Conservation (phyloP, 257 asterid genomes). For the Anisodus acutangulus region DNA sequence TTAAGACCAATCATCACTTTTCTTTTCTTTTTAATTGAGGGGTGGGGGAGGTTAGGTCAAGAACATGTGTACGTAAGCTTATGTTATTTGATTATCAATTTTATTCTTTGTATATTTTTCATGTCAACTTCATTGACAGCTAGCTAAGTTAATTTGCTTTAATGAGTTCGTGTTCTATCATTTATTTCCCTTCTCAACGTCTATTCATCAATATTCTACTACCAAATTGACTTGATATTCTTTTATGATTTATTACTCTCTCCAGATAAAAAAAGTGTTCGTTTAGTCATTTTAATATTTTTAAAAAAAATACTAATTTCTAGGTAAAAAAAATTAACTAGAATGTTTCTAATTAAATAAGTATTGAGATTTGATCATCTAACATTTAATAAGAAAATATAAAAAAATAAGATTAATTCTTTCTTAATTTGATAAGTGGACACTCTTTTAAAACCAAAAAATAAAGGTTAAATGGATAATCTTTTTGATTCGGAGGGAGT, state of each 20-base stretch:
- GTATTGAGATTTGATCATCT: too few relatives aligned
- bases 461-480: too few relatives aligned
- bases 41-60: not conserved
- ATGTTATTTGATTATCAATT: slow-evolving; percentile 9
- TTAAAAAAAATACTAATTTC: too few relatives aligned
- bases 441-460: too few relatives aligned
- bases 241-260: not conserved
- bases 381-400: too few relatives aligned
- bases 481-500: too few relatives aligned
- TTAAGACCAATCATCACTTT: not conserved
- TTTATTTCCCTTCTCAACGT: not conserved
- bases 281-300: too few relatives aligned
- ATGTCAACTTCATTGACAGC: slow-evolving; percentile 26
- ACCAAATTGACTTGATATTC: not conserved
- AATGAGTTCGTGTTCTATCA: not conserved
- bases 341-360: too few relatives aligned
- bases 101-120: not conserved
- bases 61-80: not conserved
- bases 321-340: too few relatives aligned
- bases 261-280: too few relatives aligned
- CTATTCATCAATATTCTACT: slow-evolving; percentile 9
- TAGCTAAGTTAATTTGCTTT: not conserved
- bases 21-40: not conserved
- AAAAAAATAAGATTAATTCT: too few relatives aligned
- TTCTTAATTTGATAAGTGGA: too few relatives aligned